phyloP scores from a whole-genome alignment of 2,329 filamentous ascomycete species.

The Akanthomyces dipterigenus region DNA sequence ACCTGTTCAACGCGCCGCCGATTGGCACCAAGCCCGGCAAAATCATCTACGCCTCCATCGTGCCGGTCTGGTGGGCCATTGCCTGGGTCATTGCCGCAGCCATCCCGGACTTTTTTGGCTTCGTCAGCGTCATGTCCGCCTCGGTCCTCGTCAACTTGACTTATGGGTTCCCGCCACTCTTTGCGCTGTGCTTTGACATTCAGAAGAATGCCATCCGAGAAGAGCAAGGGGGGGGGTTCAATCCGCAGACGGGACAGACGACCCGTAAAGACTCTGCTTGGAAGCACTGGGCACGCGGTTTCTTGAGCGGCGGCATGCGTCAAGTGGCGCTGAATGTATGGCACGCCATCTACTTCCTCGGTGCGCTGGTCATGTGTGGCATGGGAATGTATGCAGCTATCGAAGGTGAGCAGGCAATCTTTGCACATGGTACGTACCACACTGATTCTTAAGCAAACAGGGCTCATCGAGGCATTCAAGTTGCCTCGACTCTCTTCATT shows the following conservation, averaged over 20 bases:
- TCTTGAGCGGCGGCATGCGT: neutral
- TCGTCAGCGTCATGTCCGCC: slow-evolving; percentile 44
- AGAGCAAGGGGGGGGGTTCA: slow-evolving; percentile 14
- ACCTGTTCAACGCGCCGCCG: slow-evolving; percentile 41
- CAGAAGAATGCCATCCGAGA: slow-evolving; percentile 15
- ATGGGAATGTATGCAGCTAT: neutral
- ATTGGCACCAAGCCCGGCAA: slow-evolving; percentile 43
- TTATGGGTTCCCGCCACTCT: slow-evolving; percentile 48
- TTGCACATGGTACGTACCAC: neutral
- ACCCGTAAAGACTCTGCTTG: neutral
- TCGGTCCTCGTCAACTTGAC: slow-evolving; percentile 52
- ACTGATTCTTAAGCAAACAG: neutral
- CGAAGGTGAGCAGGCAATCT: neutral
- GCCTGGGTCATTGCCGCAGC: slow-evolving; percentile 49
- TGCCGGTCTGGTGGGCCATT: slow-evolving; percentile 50
- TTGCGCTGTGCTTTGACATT: slow-evolving; percentile 17
- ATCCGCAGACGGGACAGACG: slow-evolving; percentile 8
- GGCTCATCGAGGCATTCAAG: slow-evolving; percentile 1
- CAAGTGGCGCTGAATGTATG: neutral
- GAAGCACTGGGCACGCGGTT: neutral
- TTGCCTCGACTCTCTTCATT: neutral
- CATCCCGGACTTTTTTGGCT: slow-evolving; percentile 44
- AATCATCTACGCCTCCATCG: slow-evolving; percentile 39
- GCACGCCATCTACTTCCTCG: neutral
- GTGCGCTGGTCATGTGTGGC: neutral